A percentile compares a stretch with the other conserved stretches of the same genome.
Conservation (phyloP, 75 land plant genomes). For the Sequoiadendron giganteum region DNA sequence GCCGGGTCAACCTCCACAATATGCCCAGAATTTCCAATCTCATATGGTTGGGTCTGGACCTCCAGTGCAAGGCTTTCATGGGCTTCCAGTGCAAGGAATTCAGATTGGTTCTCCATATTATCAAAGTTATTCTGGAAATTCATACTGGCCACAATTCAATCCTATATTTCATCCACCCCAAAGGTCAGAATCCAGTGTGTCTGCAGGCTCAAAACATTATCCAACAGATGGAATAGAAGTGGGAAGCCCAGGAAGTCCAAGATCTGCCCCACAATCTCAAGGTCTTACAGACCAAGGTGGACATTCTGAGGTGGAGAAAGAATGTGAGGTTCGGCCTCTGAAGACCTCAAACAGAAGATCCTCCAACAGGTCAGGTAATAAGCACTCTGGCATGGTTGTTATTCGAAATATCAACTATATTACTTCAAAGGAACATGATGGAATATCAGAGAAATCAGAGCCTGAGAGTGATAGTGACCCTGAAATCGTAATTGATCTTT, state of each 20-base stretch:
- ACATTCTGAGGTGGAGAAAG: conserved; percentile 24
- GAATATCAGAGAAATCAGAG: conserved; percentile 25
- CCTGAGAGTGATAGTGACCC: conserved; percentile 41
- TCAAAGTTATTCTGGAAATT: conserved; percentile 46
- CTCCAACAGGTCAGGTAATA: conserved; percentile 47
- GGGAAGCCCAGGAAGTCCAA: neutral
- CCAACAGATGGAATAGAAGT: neutral
- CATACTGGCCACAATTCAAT: conserved; percentile 15
- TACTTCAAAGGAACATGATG: conserved; percentile 44
- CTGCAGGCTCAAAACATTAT: conserved; percentile 3
- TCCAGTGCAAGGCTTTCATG: conserved; percentile 10
- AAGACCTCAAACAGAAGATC: neutral
- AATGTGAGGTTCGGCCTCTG: conserved; percentile 13
- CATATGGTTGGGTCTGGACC: conserved; percentile 18
- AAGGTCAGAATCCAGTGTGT: conserved; percentile 12
- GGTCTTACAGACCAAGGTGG: conserved; percentile 20
- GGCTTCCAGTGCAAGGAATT: conserved; percentile 39
- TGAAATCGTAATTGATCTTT: conserved; percentile 28
- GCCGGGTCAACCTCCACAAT: conserved; percentile 53
- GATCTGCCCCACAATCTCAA: conserved; percentile 22
- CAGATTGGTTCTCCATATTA: conserved; percentile 51
- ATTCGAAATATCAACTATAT: conserved; percentile 86
- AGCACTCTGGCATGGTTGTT: conserved; percentile 60
- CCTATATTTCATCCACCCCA: conserved; percentile 20
- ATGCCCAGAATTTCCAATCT: conserved; percentile 43